A percentile compares a stretch with the other conserved stretches of the same genome.
Evolutionary conservation across 2,329 filamentous ascomycete species (phyloP).

Genomic region (Cercospora beticola): DNA sequence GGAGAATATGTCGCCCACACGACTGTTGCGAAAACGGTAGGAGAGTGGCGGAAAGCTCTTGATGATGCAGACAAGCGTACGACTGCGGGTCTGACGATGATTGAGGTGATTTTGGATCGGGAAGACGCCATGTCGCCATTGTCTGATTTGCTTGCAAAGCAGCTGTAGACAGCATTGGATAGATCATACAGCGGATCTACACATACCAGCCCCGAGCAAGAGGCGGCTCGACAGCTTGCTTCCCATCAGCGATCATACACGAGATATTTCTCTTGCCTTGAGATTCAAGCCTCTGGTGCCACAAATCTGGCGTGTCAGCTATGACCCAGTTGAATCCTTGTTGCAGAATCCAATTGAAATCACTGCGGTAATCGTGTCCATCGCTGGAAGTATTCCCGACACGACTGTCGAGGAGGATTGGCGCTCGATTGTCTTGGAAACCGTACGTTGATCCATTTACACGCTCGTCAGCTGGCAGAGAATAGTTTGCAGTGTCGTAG

Average conservation of each 20-base stretch:
- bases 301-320: conserved; percentile 25
- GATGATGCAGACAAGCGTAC: conserved; percentile 8
- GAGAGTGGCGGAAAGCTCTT: conserved; percentile 10
- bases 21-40: conserved; percentile 5
- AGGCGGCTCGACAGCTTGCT: background rate
- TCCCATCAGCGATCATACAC: conserved; percentile 22
- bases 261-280: conserved; percentile 23
- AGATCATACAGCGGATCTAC: background rate
- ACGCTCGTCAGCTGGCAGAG: background rate
- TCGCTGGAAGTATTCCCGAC: background rate
- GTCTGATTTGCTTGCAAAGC: conserved; percentile 14
- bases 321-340: conserved; percentile 26
- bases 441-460: background rate
- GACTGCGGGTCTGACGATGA: conserved; percentile 10
- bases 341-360: background rate
- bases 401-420: background rate
- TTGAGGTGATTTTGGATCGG: conserved; percentile 17
- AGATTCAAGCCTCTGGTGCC: conserved; percentile 20
- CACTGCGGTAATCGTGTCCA: background rate
- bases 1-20: conserved; percentile 9
- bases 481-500: background rate
- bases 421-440: background rate
- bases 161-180: background rate
- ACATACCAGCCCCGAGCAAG: background rate
- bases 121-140: conserved; percentile 16